Conservation (phyloP, 352 stramenopile genomes). For the Phytophthora pluvialis region DNA sequence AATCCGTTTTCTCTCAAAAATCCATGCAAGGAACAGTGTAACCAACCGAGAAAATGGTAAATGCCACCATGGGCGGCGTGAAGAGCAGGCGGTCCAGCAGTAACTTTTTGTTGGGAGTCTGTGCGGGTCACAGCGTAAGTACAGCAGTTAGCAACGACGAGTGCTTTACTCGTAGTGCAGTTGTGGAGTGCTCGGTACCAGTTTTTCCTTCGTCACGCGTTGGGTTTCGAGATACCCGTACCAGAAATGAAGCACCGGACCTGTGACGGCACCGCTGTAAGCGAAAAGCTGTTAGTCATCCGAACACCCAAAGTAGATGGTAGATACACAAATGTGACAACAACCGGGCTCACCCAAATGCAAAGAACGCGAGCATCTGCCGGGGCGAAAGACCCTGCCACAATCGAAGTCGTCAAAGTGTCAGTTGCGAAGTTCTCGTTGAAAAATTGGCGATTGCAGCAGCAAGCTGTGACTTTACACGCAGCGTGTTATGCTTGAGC, state of each 20-base stretch:
- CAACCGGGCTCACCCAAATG: constrained; percentile 53
- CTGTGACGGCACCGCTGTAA: constrained; percentile 57
- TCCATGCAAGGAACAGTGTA: neutral
- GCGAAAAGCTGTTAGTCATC: neutral
- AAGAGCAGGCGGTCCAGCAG: constrained; percentile 69
- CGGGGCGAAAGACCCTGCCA: constrained; percentile 61
- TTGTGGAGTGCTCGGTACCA: constrained; percentile 39
- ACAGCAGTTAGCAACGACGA: neutral
- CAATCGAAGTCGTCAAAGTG: constrained; percentile 1
- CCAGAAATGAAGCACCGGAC: constrained; percentile 72
- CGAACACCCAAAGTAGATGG: neutral
- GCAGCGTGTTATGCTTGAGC: constrained; percentile 73
- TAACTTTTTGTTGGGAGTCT: constrained; percentile 83
- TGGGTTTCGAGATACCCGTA: constrained; percentile 74
- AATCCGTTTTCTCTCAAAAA: neutral
- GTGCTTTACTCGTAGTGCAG: neutral
- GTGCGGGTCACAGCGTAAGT: neutral
- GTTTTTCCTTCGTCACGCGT: constrained; percentile 64
- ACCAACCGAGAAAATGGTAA: constrained; percentile 72
- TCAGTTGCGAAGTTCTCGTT: neutral
- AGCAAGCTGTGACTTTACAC: constrained; percentile 32
- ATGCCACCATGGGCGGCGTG: constrained; percentile 69
- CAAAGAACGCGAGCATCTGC: constrained; percentile 75
- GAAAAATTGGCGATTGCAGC: neutral
- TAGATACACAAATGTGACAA: neutral